These are phyloP conservation scores for Didymella arachidicola DNA, from an alignment of 2,329 filamentous ascomycete species.

Conservation along the genomic window DNA sequence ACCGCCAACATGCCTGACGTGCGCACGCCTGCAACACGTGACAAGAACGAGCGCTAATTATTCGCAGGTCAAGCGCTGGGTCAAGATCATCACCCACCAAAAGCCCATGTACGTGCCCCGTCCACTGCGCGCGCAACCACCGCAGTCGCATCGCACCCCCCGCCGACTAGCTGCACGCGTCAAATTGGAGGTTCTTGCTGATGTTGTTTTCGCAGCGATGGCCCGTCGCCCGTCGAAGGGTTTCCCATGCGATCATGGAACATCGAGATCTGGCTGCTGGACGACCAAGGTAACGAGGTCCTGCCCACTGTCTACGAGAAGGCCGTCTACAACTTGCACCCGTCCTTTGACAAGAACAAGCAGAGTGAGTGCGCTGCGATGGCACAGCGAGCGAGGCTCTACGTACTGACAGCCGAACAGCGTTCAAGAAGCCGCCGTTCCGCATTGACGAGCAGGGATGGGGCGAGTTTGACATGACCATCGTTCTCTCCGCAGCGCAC, in stretches of 20 bases:
- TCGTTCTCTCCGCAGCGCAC: conserved; percentile 81
- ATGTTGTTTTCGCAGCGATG: conserved; percentile 63
- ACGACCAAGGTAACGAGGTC: conserved; percentile 84
- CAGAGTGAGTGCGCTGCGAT: conserved; percentile 68
- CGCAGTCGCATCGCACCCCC: conserved; percentile 17
- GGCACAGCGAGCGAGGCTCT: background rate
- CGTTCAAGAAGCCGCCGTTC: conserved; percentile 85
- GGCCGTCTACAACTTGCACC: conserved; percentile 90
- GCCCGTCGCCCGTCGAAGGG: conserved; percentile 81
- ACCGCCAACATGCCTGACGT: conserved; percentile 56
- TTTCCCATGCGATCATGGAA: conserved; percentile 95
- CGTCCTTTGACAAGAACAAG: conserved; percentile 84
- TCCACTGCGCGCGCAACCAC: conserved; percentile 22
- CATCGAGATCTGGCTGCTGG: conserved; percentile 82
- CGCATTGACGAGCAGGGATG: conserved; percentile 92
- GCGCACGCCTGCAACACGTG: conserved; percentile 28
- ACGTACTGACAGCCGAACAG: conserved; percentile 25
- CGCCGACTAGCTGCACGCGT: conserved; percentile 18
- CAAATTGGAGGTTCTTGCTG: conserved; percentile 19
- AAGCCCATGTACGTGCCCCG: conserved; percentile 75
- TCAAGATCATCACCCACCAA: conserved; percentile 95
- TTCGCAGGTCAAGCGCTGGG: conserved; percentile 76
- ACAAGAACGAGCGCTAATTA: conserved; percentile 20
- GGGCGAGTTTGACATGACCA: conserved; percentile 97
- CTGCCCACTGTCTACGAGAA: conserved; percentile 88